These are phyloP conservation scores for Dacryopinax spathularia DNA, from an alignment of 768 basidiomycete genomes.

Conservation along the genomic window DNA sequence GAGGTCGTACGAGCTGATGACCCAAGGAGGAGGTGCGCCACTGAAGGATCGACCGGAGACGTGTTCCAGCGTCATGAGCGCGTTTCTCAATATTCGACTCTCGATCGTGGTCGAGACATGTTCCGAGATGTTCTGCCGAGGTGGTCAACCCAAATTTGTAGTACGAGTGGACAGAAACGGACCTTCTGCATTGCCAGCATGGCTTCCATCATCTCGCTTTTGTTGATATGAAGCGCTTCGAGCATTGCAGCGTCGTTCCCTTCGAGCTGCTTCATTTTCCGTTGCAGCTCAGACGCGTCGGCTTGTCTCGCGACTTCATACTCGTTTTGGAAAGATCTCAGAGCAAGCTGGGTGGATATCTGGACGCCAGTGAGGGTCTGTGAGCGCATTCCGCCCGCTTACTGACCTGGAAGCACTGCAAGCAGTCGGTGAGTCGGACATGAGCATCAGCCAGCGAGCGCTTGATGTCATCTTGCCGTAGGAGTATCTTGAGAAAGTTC, in stretches of 20 bases:
- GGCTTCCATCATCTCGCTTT: neutral
- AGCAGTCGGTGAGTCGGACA: neutral
- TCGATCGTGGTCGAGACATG: neutral
- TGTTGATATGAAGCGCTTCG: neutral
- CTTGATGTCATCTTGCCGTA: neutral
- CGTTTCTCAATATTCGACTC: neutral
- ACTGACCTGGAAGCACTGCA: neutral
- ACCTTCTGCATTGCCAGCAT: conserved; percentile 1
- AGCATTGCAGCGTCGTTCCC: neutral
- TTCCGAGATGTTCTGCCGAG: neutral
- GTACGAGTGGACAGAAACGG: neutral
- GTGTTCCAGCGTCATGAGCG: neutral
- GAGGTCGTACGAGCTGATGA: neutral
- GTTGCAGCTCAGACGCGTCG: neutral
- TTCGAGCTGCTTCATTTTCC: neutral
- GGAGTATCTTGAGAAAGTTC: neutral
- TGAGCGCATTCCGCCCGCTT: neutral
- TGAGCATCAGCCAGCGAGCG: neutral
- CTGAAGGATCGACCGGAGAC: neutral
- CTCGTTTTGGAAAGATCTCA: neutral
- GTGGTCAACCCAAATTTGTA: neutral
- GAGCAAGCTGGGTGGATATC: neutral
- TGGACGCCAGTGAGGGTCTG: neutral
- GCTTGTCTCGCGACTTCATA: neutral
- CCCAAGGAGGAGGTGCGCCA: neutral